phyloP scores from a whole-genome alignment of 2,329 filamentous ascomycete genomes.

The Amylocarpus encephaloides region DNA sequence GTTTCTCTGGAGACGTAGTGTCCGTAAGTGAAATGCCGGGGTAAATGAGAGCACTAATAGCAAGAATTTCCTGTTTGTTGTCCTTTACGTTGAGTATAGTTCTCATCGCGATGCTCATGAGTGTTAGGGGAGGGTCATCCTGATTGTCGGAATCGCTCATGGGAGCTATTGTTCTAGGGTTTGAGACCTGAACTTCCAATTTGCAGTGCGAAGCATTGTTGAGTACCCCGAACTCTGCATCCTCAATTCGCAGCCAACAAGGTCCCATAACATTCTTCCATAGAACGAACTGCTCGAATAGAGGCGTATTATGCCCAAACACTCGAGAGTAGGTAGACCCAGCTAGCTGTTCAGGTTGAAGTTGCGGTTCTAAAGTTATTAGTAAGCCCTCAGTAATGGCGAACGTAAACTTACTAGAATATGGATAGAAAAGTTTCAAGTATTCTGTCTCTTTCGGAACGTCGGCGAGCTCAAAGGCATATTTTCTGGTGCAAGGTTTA shows the following conservation, averaged over 20 bases:
- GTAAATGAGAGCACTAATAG: constrained; percentile 87
- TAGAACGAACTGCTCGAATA: constrained; percentile 97
- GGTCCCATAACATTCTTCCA: constrained; percentile 99
- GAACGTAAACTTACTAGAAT: constrained; percentile 54
- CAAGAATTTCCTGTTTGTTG: constrained; percentile 93
- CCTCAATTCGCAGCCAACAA: constrained; percentile 89
- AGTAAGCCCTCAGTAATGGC: neutral
- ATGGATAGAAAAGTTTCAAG: constrained; percentile 92
- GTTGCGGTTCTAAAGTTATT: constrained; percentile 47
- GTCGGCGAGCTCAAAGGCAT: constrained; percentile 85
- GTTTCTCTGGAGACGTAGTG: constrained; percentile 79
- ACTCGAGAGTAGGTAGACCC: constrained; percentile 92
- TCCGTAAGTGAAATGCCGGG: constrained; percentile 83
- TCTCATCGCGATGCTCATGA: constrained; percentile 92
- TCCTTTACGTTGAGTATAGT: constrained; percentile 84
- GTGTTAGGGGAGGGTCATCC: constrained; percentile 77
- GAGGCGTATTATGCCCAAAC: constrained; percentile 85
- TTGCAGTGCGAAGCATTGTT: constrained; percentile 97
- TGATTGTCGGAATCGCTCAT: constrained; percentile 72
- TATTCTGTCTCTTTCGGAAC: constrained; percentile 88
- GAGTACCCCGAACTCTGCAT: constrained; percentile 74
- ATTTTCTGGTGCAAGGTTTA: constrained; percentile 83
- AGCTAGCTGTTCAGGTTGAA: constrained; percentile 58
- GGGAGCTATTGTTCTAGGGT: constrained; percentile 68
- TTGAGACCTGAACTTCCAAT: constrained; percentile 75